Percentiles rank a stretch among this genome's conserved stretches.
Evolutionary conservation across 2,329 filamentous ascomycete species (phyloP).

Genomic region (Aspergillus ruber): DNA sequence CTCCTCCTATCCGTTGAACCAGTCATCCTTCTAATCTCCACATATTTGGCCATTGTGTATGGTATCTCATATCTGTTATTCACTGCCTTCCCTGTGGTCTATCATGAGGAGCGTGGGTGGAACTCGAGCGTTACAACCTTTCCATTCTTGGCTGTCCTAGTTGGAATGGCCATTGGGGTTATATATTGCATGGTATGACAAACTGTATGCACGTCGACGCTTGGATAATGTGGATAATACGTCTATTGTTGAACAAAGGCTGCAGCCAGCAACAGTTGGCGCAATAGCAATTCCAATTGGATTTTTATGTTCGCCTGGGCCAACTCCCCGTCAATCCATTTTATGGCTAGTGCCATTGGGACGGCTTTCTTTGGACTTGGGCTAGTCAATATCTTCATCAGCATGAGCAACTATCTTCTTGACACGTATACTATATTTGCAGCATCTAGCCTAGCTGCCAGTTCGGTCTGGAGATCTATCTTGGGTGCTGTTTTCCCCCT

Average conservation of each 20-base stretch:
- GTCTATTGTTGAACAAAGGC: neutral
- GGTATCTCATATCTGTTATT: conserved; percentile 26
- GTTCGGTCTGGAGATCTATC: conserved; percentile 17
- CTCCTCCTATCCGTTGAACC: conserved; percentile 24
- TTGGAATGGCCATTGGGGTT: conserved; percentile 23
- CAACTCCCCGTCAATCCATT: conserved; percentile 20
- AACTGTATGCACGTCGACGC: conserved; percentile 13
- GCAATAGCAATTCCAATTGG: conserved; percentile 19
- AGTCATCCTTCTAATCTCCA: conserved; percentile 23
- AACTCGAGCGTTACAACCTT: conserved; percentile 20
- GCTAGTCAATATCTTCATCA: conserved; percentile 19
- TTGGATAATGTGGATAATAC: too few species aligned
- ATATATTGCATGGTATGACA: conserved; percentile 20
- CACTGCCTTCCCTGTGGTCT: conserved; percentile 25
- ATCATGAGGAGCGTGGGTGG: conserved; percentile 22
- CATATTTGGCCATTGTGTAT: conserved; percentile 27
- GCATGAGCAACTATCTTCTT: conserved; percentile 22
- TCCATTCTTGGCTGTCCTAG: conserved; percentile 24
- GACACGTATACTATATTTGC: conserved; percentile 22
- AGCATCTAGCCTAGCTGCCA: conserved; percentile 19
- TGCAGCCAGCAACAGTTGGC: conserved; percentile 21
- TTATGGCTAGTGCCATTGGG: conserved; percentile 17
- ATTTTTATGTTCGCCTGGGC: conserved; percentile 30
- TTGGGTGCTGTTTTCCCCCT: conserved; percentile 22
- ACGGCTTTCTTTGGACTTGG: conserved; percentile 20